A percentile compares a stretch with the other conserved stretches of the same genome.
Evolutionary conservation across 1,284 basidiomycete genomes (phyloP).

Genomic region (Ganoderma leucocontextum): DNA sequence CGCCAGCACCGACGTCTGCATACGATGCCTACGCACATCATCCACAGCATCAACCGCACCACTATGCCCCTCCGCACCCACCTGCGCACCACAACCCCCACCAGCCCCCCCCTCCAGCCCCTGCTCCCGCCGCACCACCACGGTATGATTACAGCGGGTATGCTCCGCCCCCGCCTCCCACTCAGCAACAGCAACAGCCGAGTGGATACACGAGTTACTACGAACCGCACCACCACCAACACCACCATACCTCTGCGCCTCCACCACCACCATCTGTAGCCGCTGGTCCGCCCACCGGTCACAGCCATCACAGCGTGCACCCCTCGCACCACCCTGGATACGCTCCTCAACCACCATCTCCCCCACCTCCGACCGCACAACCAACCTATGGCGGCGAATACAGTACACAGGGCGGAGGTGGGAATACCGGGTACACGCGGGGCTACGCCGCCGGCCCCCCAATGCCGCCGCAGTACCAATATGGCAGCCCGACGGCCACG

Average conservation of each 20-base stretch:
- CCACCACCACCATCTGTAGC: constrained; percentile 25
- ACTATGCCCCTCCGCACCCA: constrained; percentile 22
- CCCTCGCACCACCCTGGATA: constrained; percentile 25
- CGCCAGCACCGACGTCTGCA: constrained; percentile 30
- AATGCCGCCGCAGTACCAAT: constrained; percentile 28
- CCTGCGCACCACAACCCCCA: constrained; percentile 25
- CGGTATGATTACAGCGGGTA: constrained; percentile 30
- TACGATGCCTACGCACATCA: constrained; percentile 38
- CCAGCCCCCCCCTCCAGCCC: constrained; percentile 21
- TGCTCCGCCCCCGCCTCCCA: constrained; percentile 24
- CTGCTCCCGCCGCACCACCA: constrained; percentile 31
- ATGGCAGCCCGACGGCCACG: constrained; percentile 16
- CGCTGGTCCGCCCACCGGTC: constrained; percentile 19
- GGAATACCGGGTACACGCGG: constrained; percentile 19
- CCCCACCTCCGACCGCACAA: constrained; percentile 21
- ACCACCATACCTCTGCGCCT: constrained; percentile 26
- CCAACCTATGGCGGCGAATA: constrained; percentile 31
- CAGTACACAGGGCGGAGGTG: constrained; percentile 8
- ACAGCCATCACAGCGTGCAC: constrained; percentile 26
- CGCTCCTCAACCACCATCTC: constrained; percentile 26
- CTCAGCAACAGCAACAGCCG: constrained; percentile 20
- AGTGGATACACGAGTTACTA: constrained; percentile 28
- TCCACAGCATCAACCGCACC: constrained; percentile 26
- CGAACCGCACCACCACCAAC: constrained; percentile 26
- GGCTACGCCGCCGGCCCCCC: constrained; percentile 19